These are phyloP conservation scores for Phytopythium delawarense DNA, from an alignment of 352 stramenopile genomes.

Conservation along the genomic window DNA sequence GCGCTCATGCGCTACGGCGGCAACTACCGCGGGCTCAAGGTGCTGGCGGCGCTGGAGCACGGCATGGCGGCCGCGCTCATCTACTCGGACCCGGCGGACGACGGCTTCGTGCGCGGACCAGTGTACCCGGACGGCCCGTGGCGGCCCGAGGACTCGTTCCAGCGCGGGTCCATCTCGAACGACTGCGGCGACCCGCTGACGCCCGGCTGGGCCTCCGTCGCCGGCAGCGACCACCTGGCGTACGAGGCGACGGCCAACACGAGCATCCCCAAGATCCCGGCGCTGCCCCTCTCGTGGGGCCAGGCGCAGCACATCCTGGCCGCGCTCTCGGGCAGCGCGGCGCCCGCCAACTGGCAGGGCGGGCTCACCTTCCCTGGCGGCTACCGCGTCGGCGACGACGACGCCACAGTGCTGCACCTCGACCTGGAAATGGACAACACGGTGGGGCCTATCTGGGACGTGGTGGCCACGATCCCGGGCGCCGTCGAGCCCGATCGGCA, in stretches of 20 bases:
- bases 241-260: slow-evolving; percentile 30
- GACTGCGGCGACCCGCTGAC: slow-evolving; percentile 71
- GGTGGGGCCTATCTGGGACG: slow-evolving; percentile 79
- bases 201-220: slow-evolving; percentile 18
- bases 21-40: slow-evolving; percentile 67
- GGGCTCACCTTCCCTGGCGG: slow-evolving; percentile 40
- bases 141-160: slow-evolving; percentile 66
- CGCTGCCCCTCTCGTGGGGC: slow-evolving; percentile 69
- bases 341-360: slow-evolving; percentile 51
- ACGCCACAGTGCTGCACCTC: slow-evolving; percentile 46
- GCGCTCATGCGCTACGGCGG: slow-evolving; percentile 78
- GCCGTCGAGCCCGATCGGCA: slow-evolving; percentile 41
- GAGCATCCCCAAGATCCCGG: slow-evolving; percentile 63
- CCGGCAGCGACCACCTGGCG: slow-evolving; percentile 23
- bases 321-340: slow-evolving; percentile 42
- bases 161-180: slow-evolving; percentile 84
- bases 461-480: slow-evolving; percentile 76
- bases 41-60: slow-evolving; percentile 66
- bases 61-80: slow-evolving; percentile 75
- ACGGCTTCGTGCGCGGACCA: slow-evolving; percentile 57
- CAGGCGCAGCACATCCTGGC: slow-evolving; percentile 71
- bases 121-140: slow-evolving; percentile 83
- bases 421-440: slow-evolving; percentile 75
- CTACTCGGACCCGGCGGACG: slow-evolving; percentile 84
- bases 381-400: slow-evolving; percentile 72